Conservation (phyloP, 164 flowering plant genomes). For the Dillenia suffruticosa region DNA sequence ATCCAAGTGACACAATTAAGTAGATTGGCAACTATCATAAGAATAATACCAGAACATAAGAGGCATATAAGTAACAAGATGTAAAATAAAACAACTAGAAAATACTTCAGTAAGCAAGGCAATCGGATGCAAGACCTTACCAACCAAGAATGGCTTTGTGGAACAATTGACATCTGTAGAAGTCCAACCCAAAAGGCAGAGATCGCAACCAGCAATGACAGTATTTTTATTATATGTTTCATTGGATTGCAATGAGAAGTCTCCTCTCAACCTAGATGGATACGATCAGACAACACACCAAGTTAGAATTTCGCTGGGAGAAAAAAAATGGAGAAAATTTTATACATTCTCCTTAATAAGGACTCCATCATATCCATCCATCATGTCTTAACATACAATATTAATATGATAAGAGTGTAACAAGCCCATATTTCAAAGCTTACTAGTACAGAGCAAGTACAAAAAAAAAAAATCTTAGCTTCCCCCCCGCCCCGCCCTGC, state of each 20-base stretch:
- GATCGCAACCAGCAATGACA: slow-evolving; percentile 56
- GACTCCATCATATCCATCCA: no score
- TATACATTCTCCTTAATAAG: no score
- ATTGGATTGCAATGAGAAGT: slow-evolving; percentile 21
- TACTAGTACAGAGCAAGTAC: no score
- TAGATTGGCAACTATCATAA: slow-evolving; percentile 71
- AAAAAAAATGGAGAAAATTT: no score
- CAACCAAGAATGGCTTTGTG: slow-evolving; percentile 73
- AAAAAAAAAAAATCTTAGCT: no score
- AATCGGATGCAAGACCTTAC: slow-evolving; percentile 31
- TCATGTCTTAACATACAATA: no score
- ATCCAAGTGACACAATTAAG: slow-evolving; percentile 69
- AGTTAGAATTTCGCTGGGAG: no score
- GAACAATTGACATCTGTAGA: slow-evolving; percentile 49
- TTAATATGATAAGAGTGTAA: no score
- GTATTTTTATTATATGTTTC: slow-evolving; percentile 85
- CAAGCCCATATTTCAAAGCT: no score
- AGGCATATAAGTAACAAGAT: neutral
- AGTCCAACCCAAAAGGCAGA: slow-evolving; percentile 78
- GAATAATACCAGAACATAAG: slow-evolving; percentile 1
- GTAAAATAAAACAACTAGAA: neutral
- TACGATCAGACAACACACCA: no score
- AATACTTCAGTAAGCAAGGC: neutral
- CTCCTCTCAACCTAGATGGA: neutral
- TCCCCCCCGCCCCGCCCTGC: no score